A percentile compares a stretch with the other conserved stretches of the same genome.
Evolutionary conservation across 169 alveolate species (phyloP).

Genomic region (Amoebophrya sp.): DNA sequence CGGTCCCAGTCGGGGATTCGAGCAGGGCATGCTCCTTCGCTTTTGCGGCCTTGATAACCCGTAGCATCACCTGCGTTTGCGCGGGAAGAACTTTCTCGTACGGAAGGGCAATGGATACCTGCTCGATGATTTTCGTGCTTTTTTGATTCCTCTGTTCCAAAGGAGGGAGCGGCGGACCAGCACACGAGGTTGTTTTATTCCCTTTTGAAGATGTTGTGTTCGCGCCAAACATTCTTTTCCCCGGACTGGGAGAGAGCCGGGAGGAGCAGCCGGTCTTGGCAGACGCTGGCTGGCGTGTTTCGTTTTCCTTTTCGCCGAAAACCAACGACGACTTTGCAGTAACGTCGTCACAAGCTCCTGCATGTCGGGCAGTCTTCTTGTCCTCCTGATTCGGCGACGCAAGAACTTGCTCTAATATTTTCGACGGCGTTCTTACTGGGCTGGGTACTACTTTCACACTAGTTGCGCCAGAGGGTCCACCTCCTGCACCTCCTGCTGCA

Average conservation of each 20-base stretch:
- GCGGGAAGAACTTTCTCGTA: not conserved
- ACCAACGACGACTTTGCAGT: no score
- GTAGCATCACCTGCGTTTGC: not conserved
- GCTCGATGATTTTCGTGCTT: not conserved
- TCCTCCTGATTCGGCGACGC: not conserved
- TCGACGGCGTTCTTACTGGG: not conserved
- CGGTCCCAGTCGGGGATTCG: slow-evolving; percentile 95
- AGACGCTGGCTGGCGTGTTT: no score
- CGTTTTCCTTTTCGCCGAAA: no score
- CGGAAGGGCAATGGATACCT: not conserved
- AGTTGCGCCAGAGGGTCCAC: no score
- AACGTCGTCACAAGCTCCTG: no score
- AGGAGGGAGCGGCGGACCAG: not conserved
- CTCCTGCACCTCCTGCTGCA: not conserved
- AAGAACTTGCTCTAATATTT: no score
- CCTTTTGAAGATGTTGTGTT: not conserved
- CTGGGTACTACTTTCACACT: no score
- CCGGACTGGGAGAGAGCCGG: not conserved
- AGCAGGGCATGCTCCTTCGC: slow-evolving; percentile 68
- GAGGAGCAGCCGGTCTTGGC: no score
- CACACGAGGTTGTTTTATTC: not conserved
- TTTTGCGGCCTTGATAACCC: not conserved
- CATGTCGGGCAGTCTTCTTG: not conserved
- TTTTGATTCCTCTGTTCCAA: not conserved
- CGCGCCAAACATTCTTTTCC: no score